Conservation (phyloP, 306 rosid species). For the Trifolium fragiferum region DNA sequence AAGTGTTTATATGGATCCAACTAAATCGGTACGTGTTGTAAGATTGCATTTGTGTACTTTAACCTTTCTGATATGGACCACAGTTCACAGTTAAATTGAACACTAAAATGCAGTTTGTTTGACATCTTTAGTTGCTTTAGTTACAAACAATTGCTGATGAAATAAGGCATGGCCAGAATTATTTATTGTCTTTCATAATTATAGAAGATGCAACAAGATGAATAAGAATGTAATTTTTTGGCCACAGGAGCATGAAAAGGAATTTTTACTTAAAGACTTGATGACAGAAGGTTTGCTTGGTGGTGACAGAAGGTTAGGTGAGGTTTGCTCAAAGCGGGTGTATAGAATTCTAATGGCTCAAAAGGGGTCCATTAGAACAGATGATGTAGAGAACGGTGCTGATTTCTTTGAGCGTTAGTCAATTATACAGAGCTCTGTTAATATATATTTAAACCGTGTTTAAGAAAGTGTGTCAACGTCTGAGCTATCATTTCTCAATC, state of each 20-base stretch:
- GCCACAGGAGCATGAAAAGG: slow-evolving; percentile 82
- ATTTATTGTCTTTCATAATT: slow-evolving; percentile 11
- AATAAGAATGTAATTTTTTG: slow-evolving; percentile 27
- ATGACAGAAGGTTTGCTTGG: slow-evolving; percentile 70
- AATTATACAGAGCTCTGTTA: slow-evolving; percentile 26
- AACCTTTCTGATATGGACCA: slow-evolving; percentile 34
- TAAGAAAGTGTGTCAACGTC: slow-evolving; percentile 20
- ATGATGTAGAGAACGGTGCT: slow-evolving; percentile 91
- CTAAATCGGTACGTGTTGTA: slow-evolving; percentile 61
- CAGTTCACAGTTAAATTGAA: slow-evolving; percentile 12
- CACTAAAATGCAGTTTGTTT: slow-evolving; percentile 28
- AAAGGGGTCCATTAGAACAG: slow-evolving; percentile 73
- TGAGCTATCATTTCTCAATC: slow-evolving; percentile 3
- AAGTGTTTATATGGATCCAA: slow-evolving; percentile 79
- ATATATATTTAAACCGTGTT: slow-evolving; percentile 19
- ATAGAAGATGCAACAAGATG: slow-evolving; percentile 23
- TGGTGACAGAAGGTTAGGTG: slow-evolving; percentile 83
- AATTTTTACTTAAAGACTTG: slow-evolving; percentile 83
- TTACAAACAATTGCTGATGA: slow-evolving; percentile 17
- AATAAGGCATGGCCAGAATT: slow-evolving; percentile 1
- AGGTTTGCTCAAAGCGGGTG: slow-evolving; percentile 90
- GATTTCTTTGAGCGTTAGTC: slow-evolving; percentile 63
- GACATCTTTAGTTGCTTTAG: slow-evolving; percentile 15
- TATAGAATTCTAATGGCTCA: slow-evolving; percentile 84
- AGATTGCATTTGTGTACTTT: slow-evolving; percentile 34